Evolutionary conservation across 2,329 filamentous ascomycete species (phyloP).

Genomic region (Botryotinia convoluta): DNA sequence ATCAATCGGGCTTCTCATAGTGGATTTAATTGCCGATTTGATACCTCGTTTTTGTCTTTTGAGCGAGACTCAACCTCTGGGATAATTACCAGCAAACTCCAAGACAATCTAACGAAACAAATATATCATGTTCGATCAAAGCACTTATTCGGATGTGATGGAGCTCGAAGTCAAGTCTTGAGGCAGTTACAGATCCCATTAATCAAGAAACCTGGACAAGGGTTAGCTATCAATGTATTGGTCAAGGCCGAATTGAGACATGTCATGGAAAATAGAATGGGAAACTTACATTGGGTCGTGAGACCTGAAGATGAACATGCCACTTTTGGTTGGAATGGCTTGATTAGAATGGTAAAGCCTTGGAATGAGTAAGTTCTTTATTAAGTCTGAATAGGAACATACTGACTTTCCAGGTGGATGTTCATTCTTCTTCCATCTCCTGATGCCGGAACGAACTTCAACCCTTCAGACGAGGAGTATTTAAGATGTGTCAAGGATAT

Average conservation of each 20-base stretch:
- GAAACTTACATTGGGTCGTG: constrained; percentile 61
- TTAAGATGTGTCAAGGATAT: constrained; percentile 46
- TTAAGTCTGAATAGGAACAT: neutral
- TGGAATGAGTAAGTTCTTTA: constrained; percentile 49
- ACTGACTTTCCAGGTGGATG: constrained; percentile 47
- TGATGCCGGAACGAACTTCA: constrained; percentile 40
- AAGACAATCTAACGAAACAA: constrained; percentile 40
- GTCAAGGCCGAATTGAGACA: constrained; percentile 51
- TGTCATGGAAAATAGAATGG: constrained; percentile 48
- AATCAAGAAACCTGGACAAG: constrained; percentile 45
- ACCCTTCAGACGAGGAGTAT: constrained; percentile 49
- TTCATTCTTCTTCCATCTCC: constrained; percentile 51
- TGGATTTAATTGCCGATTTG: constrained; percentile 46
- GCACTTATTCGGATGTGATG: constrained; percentile 61
- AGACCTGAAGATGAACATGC: constrained; percentile 52
- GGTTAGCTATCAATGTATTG: constrained; percentile 50
- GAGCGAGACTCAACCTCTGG: constrained; percentile 22
- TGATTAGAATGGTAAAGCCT: constrained; percentile 60
- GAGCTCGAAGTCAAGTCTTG: constrained; percentile 47
- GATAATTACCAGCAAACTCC: constrained; percentile 38
- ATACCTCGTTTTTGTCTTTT: constrained; percentile 43
- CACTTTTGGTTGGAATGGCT: constrained; percentile 48
- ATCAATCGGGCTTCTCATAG: constrained; percentile 42
- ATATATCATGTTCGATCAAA: constrained; percentile 49
- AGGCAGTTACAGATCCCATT: constrained; percentile 48